Evolutionary conservation across 257 asterid species (phyloP), one percentile per base, ranked within the genome.

Genomic region (Forsythia suspensa): DNA sequence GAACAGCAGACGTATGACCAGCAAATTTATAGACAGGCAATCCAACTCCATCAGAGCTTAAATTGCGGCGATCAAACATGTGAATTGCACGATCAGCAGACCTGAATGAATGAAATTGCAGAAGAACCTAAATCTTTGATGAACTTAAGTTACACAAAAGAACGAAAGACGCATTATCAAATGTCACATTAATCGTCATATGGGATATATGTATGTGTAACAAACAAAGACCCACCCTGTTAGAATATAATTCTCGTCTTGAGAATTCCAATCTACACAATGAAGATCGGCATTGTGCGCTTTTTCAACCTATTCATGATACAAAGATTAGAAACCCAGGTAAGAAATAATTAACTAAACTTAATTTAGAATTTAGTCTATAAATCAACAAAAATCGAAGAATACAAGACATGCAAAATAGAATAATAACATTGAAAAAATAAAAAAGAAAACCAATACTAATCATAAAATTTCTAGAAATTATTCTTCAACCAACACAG

Each of bases 191-290:
- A 8, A 24, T 63, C 70, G 5, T 63, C n/a, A 29, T 21, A 63
- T 29, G 42, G 36, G 24, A 71, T 34, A 37, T 20, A 73, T 21
- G 59, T 43, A 74, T 37, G 15, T 39, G 12, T 11, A 34, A 43
- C 9, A 38, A 34, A 24, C 41, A 4, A 51, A 46, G 41, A 59
- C 87, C 74, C 88, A 94, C 99, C 99, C 99, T 21, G 99, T 96
- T 72, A 96, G 83, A 80, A 96, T 94, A 80, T 89, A 89, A 83
- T 94, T 90, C 82, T 90, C 93, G 83, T 94, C 97, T 61, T 91
- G 99, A 75, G 94, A 89, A 78, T 89, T 96, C 99, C 99, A 96
- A 82, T 96, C 99, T 63, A 96, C 99, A 65, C 99, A 96, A 78
- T 96, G 99, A 90, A 96, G 92, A 91, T 96, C 99, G 73, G 96